Conservation (phyloP, 1,139 yeast genomes). For the Kurtzmaniella quercitrusa region DNA sequence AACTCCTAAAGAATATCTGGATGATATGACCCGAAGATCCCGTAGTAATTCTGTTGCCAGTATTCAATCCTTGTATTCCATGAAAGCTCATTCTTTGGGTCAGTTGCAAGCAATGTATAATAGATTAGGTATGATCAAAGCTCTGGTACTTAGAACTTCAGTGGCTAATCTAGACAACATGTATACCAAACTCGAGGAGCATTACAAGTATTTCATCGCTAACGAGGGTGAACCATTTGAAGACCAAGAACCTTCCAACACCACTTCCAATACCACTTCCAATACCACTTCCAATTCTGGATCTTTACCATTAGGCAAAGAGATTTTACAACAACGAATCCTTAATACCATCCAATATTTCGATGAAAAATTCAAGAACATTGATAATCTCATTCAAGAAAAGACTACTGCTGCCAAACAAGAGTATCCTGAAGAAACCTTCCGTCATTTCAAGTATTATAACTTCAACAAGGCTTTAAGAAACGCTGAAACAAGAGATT, state of each 20-base stretch:
- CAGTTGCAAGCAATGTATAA: constrained; percentile 40
- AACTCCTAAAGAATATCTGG: not conserved
- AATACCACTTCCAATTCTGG: not conserved
- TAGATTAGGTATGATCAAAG: constrained; percentile 38
- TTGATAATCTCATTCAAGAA: constrained; percentile 45
- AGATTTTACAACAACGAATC: constrained; percentile 38
- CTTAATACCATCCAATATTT: constrained; percentile 51
- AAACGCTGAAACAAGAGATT: constrained; percentile 45
- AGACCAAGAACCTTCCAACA: too few relatives aligned
- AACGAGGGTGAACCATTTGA: constrained; percentile 3
- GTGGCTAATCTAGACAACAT: constrained; percentile 44
- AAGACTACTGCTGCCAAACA: constrained; percentile 27
- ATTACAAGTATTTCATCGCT: constrained; percentile 45
- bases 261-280: too few relatives aligned
- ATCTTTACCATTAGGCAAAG: constrained; percentile 17
- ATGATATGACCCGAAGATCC: not conserved
- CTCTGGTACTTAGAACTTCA: constrained; percentile 38
- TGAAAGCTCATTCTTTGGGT: constrained; percentile 29
- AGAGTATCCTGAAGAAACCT: constrained; percentile 24
- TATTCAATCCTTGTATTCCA: constrained; percentile 20
- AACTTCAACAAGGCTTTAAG: constrained; percentile 59
- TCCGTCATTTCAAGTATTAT: constrained; percentile 44
- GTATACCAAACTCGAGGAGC: constrained; percentile 50
- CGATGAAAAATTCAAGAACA: constrained; percentile 51
- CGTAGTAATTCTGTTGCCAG: constrained; percentile 25